Base-by-base conservation (phyloP, 306 rosid genomes). In the Glycine tomentella region DNA sequence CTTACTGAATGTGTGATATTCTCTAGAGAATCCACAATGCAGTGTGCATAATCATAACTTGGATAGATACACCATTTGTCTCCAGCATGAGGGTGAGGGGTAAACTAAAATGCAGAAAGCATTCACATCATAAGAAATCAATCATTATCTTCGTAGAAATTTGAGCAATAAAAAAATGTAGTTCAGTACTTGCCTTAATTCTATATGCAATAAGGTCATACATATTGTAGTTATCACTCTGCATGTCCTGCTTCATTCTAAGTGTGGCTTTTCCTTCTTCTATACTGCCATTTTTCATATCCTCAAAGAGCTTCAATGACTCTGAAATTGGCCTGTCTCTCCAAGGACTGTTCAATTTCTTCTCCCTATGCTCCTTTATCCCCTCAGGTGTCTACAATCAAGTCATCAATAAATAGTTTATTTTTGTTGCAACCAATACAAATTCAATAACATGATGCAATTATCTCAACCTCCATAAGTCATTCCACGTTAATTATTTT, bases 241-340 rank as follows among this genome's bases (percentile, higher is more conserved):
- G 98, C 99, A 96, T 96, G 87, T 96, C 99, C 86, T 96, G 99
- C 90, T 90, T 96, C 99, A 96, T 96, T 86, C 99, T 82, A 14
- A 96, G 93, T 55, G 99, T 96, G 51, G 99, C 98, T 83, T 90
- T 96, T 68, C 99, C 99, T 88, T 96, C 99, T 84, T 92, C 97
- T 61, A 92, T 84, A 38, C 83, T 79, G 46, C 98, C 99, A 10
- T 85, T 73, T 83, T 86, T 93, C 99, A 96, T 96, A 73, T 93
- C 99, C 76, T 93, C 97, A 79, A 96, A 96, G 76, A 92, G 90
- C 83, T 87, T 87, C 84, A 93, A 59, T 7, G 99, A 96, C 78
- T 96, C 99, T 48, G 88, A 84, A 70, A 90, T 83, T 14, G 97
- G 93, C 72, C 99, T 90, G 77, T 93, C 97, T 84, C 99, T 90